phyloP scores from a whole-genome alignment of 2,329 filamentous ascomycete species.

The Colletotrichum sp. region DNA sequence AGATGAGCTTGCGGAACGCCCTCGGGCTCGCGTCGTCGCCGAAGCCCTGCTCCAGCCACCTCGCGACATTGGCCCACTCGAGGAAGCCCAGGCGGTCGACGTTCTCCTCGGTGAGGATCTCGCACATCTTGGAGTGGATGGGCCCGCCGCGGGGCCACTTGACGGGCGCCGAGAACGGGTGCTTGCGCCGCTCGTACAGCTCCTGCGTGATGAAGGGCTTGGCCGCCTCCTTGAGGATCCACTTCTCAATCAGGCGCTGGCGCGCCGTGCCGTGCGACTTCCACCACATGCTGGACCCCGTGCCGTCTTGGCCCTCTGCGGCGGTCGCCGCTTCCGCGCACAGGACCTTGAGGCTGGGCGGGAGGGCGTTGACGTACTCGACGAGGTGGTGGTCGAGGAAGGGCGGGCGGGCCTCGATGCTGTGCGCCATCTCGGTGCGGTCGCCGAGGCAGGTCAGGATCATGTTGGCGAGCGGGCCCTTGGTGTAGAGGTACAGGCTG shows the following conservation, averaged over 20 bases:
- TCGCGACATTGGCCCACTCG: slow-evolving; percentile 38
- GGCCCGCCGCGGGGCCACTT: slow-evolving; percentile 46
- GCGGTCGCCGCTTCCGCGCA: slow-evolving; percentile 13
- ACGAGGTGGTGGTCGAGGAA: slow-evolving; percentile 38
- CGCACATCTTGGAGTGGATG: slow-evolving; percentile 38
- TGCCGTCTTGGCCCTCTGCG: not conserved
- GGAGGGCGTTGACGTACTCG: slow-evolving; percentile 34
- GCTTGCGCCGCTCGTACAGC: slow-evolving; percentile 54
- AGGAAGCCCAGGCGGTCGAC: slow-evolving; percentile 45
- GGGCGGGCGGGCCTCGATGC: slow-evolving; percentile 38
- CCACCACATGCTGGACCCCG: slow-evolving; percentile 45
- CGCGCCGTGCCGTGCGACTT: slow-evolving; percentile 12
- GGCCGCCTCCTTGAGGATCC: slow-evolving; percentile 51
- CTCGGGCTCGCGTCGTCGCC: slow-evolving; percentile 33
- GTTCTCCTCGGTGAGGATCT: slow-evolving; percentile 38
- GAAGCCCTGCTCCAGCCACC: slow-evolving; percentile 43
- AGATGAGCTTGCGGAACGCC: slow-evolving; percentile 12
- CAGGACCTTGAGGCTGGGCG: slow-evolving; percentile 31
- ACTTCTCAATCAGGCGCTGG: slow-evolving; percentile 48
- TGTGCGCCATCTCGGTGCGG: slow-evolving; percentile 40
- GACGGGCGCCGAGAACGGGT: slow-evolving; percentile 53
- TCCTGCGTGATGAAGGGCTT: slow-evolving; percentile 48
- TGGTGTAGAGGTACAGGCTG: slow-evolving; percentile 30
- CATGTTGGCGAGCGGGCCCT: slow-evolving; percentile 28
- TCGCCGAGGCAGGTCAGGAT: slow-evolving; percentile 36